A percentile compares a stretch with the other conserved stretches of the same genome.
These are phyloP conservation scores for Alternaria hordeiaustralica DNA, from an alignment of 2,329 filamentous ascomycete species.

Conservation along the genomic window DNA sequence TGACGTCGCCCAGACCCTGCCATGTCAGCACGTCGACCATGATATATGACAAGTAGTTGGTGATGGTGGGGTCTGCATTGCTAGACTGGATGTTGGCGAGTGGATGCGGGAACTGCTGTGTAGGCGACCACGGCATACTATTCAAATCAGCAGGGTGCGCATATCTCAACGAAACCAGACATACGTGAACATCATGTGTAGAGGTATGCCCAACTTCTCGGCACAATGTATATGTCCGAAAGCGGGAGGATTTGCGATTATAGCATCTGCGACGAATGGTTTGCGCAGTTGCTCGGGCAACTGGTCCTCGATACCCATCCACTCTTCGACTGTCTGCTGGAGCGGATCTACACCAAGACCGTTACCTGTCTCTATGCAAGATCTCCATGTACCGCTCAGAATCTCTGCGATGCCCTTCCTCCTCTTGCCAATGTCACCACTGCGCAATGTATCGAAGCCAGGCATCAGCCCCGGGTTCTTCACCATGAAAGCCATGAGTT, in stretches of 20 bases:
- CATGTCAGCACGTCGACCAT: constrained; percentile 91
- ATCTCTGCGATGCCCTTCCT: constrained; percentile 79
- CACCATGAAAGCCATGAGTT: constrained; percentile 80
- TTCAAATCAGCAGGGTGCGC: constrained; percentile 8
- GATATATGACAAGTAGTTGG: constrained; percentile 83
- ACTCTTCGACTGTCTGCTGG: constrained; percentile 61
- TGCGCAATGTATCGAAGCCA: constrained; percentile 75
- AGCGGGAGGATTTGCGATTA: constrained; percentile 79
- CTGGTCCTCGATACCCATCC: constrained; percentile 52
- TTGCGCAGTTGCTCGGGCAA: constrained; percentile 42
- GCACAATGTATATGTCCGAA: constrained; percentile 79
- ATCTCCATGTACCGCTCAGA: constrained; percentile 84
- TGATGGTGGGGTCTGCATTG: constrained; percentile 76
- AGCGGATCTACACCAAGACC: constrained; percentile 61
- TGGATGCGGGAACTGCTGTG: constrained; percentile 83
- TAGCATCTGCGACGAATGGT: constrained; percentile 83
- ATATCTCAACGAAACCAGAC: constrained; percentile 38
- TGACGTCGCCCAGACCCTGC: constrained; percentile 89
- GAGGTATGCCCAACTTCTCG: constrained; percentile 74
- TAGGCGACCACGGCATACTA: constrained; percentile 88
- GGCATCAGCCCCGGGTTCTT: constrained; percentile 88
- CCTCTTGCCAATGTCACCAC: constrained; percentile 77
- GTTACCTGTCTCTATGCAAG: constrained; percentile 80
- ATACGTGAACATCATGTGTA: constrained; percentile 89
- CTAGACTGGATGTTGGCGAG: constrained; percentile 80